Base-by-base conservation (phyloP, 306 rosid species). In the Pyrus betulifolia region DNA sequence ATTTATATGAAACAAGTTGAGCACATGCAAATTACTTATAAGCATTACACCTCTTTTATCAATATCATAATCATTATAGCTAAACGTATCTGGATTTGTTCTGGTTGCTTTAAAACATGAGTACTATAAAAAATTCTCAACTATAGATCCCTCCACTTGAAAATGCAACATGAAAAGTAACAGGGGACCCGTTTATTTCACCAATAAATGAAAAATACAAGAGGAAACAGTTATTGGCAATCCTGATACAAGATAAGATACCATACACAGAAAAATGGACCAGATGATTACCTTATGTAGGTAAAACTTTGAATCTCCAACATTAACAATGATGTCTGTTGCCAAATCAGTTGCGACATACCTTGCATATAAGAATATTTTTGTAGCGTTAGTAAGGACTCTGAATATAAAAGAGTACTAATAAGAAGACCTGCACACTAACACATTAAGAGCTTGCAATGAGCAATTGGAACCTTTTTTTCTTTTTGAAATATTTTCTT, bases 281-380 rank as follows among this genome's bases (percentile, higher is more conserved):
- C 21, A 46, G 79, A 81, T 60, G 57, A 78, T 49, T 70, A 96
- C 99, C 99, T 96, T 92, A 15, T 96, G 99, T 65, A 95, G 89
- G 84, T 83, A 80, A 80, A 95, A 92, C 85, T 87, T 90, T 31
- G 86, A 87, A 78, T 88, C 93, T 52, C 87, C 97, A 22, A 92
- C 83, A 58, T 46, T 85, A 58, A 95, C 82, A 60, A 85, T 68
- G 69, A 95, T 83, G 66, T 95, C 97, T n/a, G 93, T 80, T 57
- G 88, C 82, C 87, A 95, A 86, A 73, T 95, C 99, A 84, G 97
- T 87, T 21, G 91, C 87, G 69, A 92, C 96, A 80, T 84, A 92
- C 86, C 99, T 95, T 95, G 97, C 87, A 81, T 49, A 82, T 51
- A 64, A 31, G 74, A 70, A 49, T 35, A 23, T 72, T 59, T 19